Conservation (phyloP, 257 asterid species). For the Capsicum baccatum region DNA sequence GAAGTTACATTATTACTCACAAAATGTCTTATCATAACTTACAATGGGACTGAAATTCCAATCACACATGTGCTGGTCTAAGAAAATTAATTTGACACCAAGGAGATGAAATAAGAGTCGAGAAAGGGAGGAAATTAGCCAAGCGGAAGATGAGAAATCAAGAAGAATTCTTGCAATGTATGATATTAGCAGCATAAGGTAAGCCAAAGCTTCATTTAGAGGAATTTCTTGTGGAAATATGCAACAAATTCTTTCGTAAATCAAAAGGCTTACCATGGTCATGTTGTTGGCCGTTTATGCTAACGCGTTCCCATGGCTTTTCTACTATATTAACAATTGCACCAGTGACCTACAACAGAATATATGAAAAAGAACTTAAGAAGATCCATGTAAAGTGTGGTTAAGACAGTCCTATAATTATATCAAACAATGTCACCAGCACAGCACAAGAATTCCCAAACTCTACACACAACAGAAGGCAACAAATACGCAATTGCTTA, state of each 20-base stretch:
- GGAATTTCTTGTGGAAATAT: neutral
- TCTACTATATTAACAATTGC: constrained; percentile 75
- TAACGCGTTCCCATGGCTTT: constrained; percentile 96
- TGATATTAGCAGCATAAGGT: constrained; percentile 20
- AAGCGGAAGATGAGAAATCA: neutral
- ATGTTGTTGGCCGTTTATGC: constrained; percentile 72
- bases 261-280: constrained; percentile 68
- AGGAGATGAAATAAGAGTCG: neutral
- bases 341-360: constrained; percentile 64
- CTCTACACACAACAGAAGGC: neutral
- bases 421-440: neutral
- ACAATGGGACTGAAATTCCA: neutral
- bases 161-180: neutral
- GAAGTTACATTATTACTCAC: neutral
- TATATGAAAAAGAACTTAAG: neutral
- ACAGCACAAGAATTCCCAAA: neutral
- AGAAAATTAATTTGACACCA: neutral
- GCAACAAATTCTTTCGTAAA: neutral
- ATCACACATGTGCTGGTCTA: neutral
- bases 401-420: neutral
- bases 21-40: neutral
- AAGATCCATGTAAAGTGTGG: neutral
- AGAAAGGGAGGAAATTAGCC: neutral
- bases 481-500: neutral
- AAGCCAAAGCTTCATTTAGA: neutral